phyloP scores from a whole-genome alignment of 805 yeast genomes.

The Candida ovalis region DNA sequence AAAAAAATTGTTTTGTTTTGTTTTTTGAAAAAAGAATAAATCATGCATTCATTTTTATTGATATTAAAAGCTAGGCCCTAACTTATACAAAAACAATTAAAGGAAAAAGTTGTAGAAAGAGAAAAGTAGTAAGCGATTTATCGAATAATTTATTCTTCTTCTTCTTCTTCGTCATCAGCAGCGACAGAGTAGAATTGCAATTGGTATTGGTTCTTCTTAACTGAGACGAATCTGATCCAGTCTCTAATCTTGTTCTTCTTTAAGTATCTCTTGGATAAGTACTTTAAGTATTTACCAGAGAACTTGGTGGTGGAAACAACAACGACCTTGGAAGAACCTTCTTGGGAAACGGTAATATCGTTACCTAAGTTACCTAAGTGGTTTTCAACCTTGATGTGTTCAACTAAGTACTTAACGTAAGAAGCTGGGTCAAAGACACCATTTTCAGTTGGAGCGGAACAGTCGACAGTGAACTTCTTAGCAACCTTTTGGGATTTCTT shows the following conservation, averaged over 20 bases:
- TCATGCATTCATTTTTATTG: background rate
- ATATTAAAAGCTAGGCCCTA: background rate
- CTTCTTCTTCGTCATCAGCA: constrained; percentile 89
- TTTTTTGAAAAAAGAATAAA: background rate
- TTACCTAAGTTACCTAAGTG: constrained; percentile 96
- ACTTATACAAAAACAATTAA: background rate
- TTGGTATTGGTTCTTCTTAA: constrained; percentile 92
- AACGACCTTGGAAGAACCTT: constrained; percentile 85
- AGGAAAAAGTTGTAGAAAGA: background rate
- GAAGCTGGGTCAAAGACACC: constrained; percentile 97
- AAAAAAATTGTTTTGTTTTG: background rate
- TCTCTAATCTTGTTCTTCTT: constrained; percentile 99
- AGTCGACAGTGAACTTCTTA: constrained; percentile 92
- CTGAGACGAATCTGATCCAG: constrained; percentile 99
- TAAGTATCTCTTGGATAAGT: constrained; percentile 99
- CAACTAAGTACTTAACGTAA: constrained; percentile 96
- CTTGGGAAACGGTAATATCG: constrained; percentile 81
- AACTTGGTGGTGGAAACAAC: constrained; percentile 87
- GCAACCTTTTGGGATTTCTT: constrained; percentile 70
- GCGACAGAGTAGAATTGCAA: constrained; percentile 99
- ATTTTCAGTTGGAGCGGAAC: constrained; percentile 94
- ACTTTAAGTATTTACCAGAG: constrained; percentile 99
- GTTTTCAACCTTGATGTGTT: constrained; percentile 99
- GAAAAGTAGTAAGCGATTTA: background rate
- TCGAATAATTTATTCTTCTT: constrained; percentile 42